phyloP scores from a whole-genome alignment of 192 early-diverging fungal species.

The Thamnidium elegans region DNA sequence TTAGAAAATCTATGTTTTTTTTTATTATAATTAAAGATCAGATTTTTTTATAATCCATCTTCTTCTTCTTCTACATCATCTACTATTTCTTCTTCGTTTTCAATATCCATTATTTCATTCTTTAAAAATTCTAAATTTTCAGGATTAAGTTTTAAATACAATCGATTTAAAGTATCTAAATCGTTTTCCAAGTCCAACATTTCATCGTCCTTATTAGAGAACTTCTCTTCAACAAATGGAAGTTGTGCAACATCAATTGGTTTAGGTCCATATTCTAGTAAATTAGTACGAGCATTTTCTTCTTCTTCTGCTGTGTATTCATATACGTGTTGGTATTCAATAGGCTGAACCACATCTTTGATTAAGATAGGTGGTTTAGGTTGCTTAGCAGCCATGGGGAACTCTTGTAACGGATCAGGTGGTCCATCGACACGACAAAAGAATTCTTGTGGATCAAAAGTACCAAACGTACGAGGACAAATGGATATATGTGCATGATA shows the following conservation, averaged over 20 bases:
- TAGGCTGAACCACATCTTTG: constrained; percentile 24
- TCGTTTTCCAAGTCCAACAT: constrained; percentile 20
- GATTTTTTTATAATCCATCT: not conserved
- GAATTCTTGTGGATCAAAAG: constrained; percentile 37
- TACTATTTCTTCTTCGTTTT: not conserved
- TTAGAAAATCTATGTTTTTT: not conserved
- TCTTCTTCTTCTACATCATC: constrained; percentile 18
- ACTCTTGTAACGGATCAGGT: constrained; percentile 13
- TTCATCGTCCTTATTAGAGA: constrained; percentile 23
- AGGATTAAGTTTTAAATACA: constrained; percentile 14
- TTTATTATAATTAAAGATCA: constrained; percentile 9
- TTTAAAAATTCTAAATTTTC: constrained; percentile 9
- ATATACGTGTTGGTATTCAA: constrained; percentile 4
- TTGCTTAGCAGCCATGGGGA: constrained; percentile 13
- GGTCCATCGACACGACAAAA: constrained; percentile 30
- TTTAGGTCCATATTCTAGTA: constrained; percentile 13
- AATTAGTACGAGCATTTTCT: constrained; percentile 5
- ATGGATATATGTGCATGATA: constrained; percentile 42
- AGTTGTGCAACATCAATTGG: constrained; percentile 18
- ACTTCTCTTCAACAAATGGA: constrained; percentile 18
- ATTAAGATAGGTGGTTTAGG: not conserved
- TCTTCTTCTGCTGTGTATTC: constrained; percentile 3
- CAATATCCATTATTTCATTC: not conserved
- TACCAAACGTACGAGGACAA: constrained; percentile 26
- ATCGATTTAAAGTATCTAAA: constrained; percentile 19